Evolutionary conservation across 2,329 filamentous ascomycete genomes (phyloP).

Genomic region (Phyllosticta paracitricarpa): DNA sequence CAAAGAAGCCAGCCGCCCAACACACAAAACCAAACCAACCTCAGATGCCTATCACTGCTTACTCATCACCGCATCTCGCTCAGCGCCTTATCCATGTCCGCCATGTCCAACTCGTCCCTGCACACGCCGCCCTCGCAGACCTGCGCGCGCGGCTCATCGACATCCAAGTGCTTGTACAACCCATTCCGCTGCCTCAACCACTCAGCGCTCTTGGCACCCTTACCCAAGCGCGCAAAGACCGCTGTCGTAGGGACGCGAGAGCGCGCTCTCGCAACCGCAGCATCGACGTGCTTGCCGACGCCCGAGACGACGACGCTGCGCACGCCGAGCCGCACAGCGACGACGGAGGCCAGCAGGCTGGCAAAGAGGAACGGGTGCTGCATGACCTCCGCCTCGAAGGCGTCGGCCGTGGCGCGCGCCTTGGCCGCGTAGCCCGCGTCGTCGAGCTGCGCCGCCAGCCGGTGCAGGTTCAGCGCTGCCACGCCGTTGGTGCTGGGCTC

Average conservation of each 20-base stretch:
- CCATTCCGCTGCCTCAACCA: slow-evolving; percentile 45
- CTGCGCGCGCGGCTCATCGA: slow-evolving; percentile 25
- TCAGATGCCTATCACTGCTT: background rate
- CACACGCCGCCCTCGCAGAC: slow-evolving; percentile 32
- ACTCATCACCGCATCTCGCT: slow-evolving; percentile 8
- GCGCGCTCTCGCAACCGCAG: slow-evolving; percentile 32
- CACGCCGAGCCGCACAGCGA: slow-evolving; percentile 62
- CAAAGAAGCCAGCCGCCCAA: too few relatives aligned
- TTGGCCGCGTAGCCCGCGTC: slow-evolving; percentile 53
- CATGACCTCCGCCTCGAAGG: slow-evolving; percentile 83
- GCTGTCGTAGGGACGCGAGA: slow-evolving; percentile 26
- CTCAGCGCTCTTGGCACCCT: slow-evolving; percentile 20
- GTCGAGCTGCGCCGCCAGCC: slow-evolving; percentile 60
- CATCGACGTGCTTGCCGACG: slow-evolving; percentile 28
- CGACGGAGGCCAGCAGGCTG: slow-evolving; percentile 65
- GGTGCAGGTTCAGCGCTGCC: slow-evolving; percentile 78
- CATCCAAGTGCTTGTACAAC: slow-evolving; percentile 35
- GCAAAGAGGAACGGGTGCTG: slow-evolving; percentile 91
- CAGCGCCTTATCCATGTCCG: slow-evolving; percentile 16
- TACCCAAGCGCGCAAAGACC: slow-evolving; percentile 13
- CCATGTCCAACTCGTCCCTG: slow-evolving; percentile 30
- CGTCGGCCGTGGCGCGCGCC: slow-evolving; percentile 65
- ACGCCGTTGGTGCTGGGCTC: slow-evolving; percentile 85
- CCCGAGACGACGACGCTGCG: slow-evolving; percentile 48
- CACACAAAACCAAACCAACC: background rate